A percentile compares a stretch with the other conserved stretches of the same genome.
phyloP scores from a whole-genome alignment of 306 rosid genomes.

The Cicer arietinum region DNA sequence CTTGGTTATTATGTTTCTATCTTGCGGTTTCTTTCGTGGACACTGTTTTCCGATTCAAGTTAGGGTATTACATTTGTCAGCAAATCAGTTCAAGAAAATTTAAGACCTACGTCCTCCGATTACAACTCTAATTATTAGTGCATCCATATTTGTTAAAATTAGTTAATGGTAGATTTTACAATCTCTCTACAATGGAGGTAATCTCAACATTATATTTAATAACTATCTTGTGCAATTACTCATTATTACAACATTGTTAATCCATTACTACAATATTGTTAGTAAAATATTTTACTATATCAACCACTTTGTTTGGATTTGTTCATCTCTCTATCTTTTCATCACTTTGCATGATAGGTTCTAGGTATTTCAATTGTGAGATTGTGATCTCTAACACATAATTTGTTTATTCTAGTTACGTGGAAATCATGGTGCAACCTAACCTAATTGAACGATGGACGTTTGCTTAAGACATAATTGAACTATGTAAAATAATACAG shows the following conservation, averaged over 20 bases:
- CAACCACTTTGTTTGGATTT: neutral
- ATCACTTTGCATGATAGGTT: neutral
- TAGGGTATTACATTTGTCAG: neutral
- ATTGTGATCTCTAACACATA: neutral
- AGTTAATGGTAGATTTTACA: neutral
- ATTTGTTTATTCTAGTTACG: neutral
- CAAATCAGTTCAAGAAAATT: neutral
- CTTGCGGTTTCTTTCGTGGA: neutral
- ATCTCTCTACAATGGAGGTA: neutral
- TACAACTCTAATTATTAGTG: neutral
- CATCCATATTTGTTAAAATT: neutral
- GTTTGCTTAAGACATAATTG: no score
- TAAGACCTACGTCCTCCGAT: neutral
- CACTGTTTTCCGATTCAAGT: constrained; percentile 11
- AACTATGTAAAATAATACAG: no score
- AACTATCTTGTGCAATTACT: neutral
- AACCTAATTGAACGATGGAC: no score
- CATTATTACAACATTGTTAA: neutral
- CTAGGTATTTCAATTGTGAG: neutral
- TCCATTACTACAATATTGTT: neutral
- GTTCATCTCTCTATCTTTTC: neutral
- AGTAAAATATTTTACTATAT: neutral
- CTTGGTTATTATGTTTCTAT: constrained; percentile 27
- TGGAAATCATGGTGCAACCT: neutral
- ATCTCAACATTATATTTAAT: neutral